Conservation (phyloP, 2,329 filamentous ascomycete species). For the Arthroderma sp. region DNA sequence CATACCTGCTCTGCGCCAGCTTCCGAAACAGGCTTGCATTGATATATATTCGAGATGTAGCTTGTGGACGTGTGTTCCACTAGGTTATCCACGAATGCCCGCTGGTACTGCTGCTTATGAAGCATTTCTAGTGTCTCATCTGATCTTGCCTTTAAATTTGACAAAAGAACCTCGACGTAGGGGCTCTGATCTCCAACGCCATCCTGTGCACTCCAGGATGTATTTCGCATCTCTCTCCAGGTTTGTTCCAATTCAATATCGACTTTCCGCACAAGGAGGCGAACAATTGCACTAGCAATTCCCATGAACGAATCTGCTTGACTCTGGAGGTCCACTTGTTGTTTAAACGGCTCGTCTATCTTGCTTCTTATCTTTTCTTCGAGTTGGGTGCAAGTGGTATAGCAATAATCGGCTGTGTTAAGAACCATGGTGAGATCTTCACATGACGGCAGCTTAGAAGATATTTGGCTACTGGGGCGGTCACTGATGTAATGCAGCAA, state of each 20-base stretch:
- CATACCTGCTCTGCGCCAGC: constrained; percentile 79
- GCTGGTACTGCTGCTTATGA: constrained; percentile 83
- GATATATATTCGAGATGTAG: constrained; percentile 74
- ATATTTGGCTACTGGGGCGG: constrained; percentile 42
- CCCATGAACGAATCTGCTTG: constrained; percentile 94
- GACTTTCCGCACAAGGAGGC: constrained; percentile 71
- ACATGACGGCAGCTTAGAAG: constrained; percentile 41
- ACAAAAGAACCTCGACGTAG: constrained; percentile 73
- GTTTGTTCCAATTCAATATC: constrained; percentile 71
- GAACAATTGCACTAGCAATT: constrained; percentile 76
- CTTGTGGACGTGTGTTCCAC: constrained; percentile 71
- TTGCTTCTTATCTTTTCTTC: constrained; percentile 89
- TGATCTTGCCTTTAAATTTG: constrained; percentile 57
- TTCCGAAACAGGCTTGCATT: constrained; percentile 82
- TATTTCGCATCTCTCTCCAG: constrained; percentile 97
- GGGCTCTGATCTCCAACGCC: constrained; percentile 85
- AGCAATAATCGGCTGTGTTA: constrained; percentile 97
- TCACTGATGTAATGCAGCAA: constrained; percentile 60
- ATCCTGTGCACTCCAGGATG: constrained; percentile 87
- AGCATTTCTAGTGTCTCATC: constrained; percentile 64
- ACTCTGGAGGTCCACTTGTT: constrained; percentile 74
- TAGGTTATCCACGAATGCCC: constrained; percentile 92
- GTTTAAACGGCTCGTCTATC: constrained; percentile 65
- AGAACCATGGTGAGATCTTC: constrained; percentile 76
- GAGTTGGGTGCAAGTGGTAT: constrained; percentile 79